Percentiles rank a stretch among this genome's conserved stretches.
Evolutionary conservation across 352 stramenopile genomes (phyloP).

Genomic region (Phytophthora melonis): DNA sequence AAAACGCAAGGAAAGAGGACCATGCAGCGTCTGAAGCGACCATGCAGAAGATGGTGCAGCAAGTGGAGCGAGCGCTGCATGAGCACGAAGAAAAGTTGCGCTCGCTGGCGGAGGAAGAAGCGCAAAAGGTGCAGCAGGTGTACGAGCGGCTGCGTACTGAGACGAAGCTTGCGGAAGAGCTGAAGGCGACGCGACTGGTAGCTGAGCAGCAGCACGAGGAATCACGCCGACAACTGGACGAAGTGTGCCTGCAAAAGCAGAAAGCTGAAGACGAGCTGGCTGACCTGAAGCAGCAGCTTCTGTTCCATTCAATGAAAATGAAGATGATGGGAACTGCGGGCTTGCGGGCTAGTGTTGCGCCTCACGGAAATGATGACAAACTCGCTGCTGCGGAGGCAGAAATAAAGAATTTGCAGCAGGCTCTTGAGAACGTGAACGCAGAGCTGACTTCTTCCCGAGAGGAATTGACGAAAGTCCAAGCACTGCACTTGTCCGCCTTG

Average conservation of each 20-base stretch:
- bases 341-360: not conserved
- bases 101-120: slow-evolving; percentile 52
- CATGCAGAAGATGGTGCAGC: slow-evolving; percentile 63
- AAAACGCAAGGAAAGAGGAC: slow-evolving; percentile 9
- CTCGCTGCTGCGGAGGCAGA: slow-evolving; percentile 37
- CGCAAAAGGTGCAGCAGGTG: slow-evolving; percentile 55
- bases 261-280: slow-evolving; percentile 43
- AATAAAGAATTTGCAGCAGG: slow-evolving; percentile 51
- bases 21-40: slow-evolving; percentile 14
- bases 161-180: slow-evolving; percentile 53
- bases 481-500: slow-evolving; percentile 44
- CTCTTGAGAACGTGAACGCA: slow-evolving; percentile 51
- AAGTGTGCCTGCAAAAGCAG: slow-evolving; percentile 47
- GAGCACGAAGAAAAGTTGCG: slow-evolving; percentile 63
- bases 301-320: slow-evolving; percentile 52
- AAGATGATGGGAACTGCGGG: slow-evolving; percentile 46
- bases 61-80: slow-evolving; percentile 56
- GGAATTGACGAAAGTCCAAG: slow-evolving; percentile 61
- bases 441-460: slow-evolving; percentile 49
- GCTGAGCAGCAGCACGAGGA: slow-evolving; percentile 43
- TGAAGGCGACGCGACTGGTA: slow-evolving; percentile 40
- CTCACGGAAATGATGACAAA: slow-evolving; percentile 15
- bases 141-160: slow-evolving; percentile 68
- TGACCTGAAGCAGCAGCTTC: slow-evolving; percentile 66
- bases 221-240: slow-evolving; percentile 45